These are phyloP conservation scores for Vanrija sp. DNA, from an alignment of 1,284 basidiomycete species.

Conservation along the genomic window DNA sequence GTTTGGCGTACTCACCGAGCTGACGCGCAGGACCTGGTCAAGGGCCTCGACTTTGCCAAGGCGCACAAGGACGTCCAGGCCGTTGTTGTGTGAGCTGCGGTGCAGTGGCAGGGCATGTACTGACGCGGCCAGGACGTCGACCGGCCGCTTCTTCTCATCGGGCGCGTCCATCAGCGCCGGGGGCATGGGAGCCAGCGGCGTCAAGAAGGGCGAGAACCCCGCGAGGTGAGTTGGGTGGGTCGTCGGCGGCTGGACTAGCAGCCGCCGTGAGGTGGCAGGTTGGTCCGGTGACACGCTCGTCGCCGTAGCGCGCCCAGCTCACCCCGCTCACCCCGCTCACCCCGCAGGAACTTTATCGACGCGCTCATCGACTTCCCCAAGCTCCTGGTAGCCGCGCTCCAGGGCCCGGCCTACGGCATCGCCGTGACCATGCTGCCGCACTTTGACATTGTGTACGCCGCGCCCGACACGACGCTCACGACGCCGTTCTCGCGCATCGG, in stretches of 20 bases:
- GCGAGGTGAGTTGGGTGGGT: background rate
- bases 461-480: background rate
- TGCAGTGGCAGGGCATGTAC: background rate
- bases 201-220: background rate
- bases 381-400: background rate
- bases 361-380: constrained; percentile 2
- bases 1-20: background rate
- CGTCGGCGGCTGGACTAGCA: too few species aligned
- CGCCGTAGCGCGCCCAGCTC: too few species aligned
- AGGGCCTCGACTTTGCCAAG: background rate
- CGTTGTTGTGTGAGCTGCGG: background rate
- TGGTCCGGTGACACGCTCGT: too few species aligned
- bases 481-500: constrained; percentile 3
- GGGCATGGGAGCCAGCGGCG: background rate
- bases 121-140: background rate
- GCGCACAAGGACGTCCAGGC: background rate
- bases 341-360: background rate
- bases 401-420: background rate
- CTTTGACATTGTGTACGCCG: constrained; percentile 2
- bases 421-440: background rate
- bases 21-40: background rate
- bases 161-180: background rate
- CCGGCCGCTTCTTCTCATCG: background rate
- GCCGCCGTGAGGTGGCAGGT: too few species aligned
- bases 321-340: too few species aligned